phyloP scores from a whole-genome alignment of 176 grass and related monocot genomes.

The Elaeis guineensis region DNA sequence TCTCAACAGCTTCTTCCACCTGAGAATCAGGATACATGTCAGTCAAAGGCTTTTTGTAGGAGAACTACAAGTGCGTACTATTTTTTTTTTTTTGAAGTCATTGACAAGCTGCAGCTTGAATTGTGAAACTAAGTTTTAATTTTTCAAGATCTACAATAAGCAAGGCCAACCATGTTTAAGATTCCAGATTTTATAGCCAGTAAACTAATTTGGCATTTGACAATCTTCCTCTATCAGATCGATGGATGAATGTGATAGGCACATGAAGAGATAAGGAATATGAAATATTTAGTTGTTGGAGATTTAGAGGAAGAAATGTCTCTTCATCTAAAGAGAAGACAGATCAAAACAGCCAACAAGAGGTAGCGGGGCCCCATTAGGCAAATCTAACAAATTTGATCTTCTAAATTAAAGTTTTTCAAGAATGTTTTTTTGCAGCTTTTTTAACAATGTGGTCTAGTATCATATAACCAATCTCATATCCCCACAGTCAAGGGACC shows the following conservation, averaged over 20 bases:
- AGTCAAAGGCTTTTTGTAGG: neutral
- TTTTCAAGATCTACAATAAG: neutral
- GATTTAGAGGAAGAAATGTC: neutral
- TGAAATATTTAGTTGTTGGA: neutral
- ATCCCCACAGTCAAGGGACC: too few relatives aligned
- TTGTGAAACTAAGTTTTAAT: neutral
- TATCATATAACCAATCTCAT: too few relatives aligned
- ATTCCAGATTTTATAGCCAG: neutral
- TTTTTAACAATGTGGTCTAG: too few relatives aligned
- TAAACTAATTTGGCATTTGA: neutral
- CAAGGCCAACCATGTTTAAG: neutral
- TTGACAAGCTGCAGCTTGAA: neutral
- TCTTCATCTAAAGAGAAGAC: neutral
- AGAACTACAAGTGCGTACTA: neutral
- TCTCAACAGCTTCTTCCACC: slow-evolving; percentile 9
- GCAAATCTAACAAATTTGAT: too few relatives aligned
- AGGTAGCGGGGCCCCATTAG: too few relatives aligned
- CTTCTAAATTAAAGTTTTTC: too few relatives aligned
- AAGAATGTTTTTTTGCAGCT: too few relatives aligned
- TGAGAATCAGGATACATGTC: neutral
- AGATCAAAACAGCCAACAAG: too few relatives aligned
- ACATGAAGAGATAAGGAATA: neutral
- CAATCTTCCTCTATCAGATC: neutral
- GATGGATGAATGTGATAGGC: neutral
- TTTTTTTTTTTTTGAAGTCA: too few relatives aligned